A percentile compares a stretch with the other conserved stretches of the same genome.
phyloP scores from a whole-genome alignment of 768 basidiomycete species.

The Auricularia auricula-judae region DNA sequence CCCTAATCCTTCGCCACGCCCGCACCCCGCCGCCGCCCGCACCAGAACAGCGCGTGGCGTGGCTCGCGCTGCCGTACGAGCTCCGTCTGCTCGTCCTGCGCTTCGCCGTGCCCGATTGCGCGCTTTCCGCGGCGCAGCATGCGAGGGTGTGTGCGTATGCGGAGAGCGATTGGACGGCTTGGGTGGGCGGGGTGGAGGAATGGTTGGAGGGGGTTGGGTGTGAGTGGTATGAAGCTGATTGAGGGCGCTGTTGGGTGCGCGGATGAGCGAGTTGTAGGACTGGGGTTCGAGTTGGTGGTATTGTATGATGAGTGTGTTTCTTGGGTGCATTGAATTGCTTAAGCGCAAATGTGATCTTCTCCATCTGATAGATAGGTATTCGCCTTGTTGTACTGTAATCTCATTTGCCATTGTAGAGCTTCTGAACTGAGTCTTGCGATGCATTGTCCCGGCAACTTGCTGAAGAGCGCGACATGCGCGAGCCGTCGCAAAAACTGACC shows the following conservation, averaged over 20 bases:
- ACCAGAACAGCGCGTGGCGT: not conserved
- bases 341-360: too few relatives aligned
- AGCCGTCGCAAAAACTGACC: too few relatives aligned
- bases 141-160: not conserved
- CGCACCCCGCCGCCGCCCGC: not conserved
- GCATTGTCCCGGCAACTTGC: too few relatives aligned
- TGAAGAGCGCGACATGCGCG: too few relatives aligned
- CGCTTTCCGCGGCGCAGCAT: not conserved
- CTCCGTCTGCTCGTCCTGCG: not conserved
- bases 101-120: not conserved
- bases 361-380: too few relatives aligned
- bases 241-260: too few relatives aligned
- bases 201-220: not conserved
- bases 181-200: not conserved
- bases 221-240: not conserved
- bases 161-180: not conserved
- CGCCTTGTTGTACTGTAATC: too few relatives aligned
- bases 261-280: not conserved
- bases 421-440: too few relatives aligned
- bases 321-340: too few relatives aligned
- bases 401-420: too few relatives aligned
- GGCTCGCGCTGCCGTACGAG: not conserved
- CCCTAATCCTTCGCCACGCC: not conserved
- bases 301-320: too few relatives aligned
- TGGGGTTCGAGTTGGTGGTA: too few relatives aligned